Evolutionary conservation across 2,329 filamentous ascomycete species (phyloP).

Genomic region (Karstenula rhodostoma): DNA sequence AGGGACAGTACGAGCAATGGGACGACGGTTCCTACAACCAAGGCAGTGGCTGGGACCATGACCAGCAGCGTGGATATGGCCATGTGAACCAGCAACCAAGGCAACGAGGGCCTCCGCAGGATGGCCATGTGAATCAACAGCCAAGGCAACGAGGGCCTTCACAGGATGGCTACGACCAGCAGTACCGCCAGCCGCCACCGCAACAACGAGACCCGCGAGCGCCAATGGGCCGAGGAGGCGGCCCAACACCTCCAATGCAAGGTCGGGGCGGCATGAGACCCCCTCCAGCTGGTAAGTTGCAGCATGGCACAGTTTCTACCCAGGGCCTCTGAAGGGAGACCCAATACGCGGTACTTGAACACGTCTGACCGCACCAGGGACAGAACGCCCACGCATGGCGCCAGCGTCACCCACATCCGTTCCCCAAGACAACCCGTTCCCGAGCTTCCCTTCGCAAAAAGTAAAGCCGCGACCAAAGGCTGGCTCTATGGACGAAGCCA

Average conservation of each 20-base stretch:
- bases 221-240: slow-evolving; percentile 35
- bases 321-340: too few species aligned
- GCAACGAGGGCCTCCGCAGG: slow-evolving; percentile 25
- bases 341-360: background rate
- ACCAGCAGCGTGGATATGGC: slow-evolving; percentile 34
- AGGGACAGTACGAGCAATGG: slow-evolving; percentile 45
- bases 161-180: slow-evolving; percentile 36
- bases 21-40: slow-evolving; percentile 46
- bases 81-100: slow-evolving; percentile 29
- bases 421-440: slow-evolving; percentile 58
- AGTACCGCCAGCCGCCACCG: slow-evolving; percentile 33
- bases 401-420: slow-evolving; percentile 36
- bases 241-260: slow-evolving; percentile 31
- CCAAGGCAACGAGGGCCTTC: slow-evolving; percentile 19
- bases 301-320: too few species aligned
- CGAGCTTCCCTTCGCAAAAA: slow-evolving; percentile 51
- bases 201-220: slow-evolving; percentile 39
- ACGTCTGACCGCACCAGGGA: slow-evolving; percentile 29
- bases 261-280: slow-evolving; percentile 36
- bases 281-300: slow-evolving; percentile 33
- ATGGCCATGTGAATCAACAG: slow-evolving; percentile 34
- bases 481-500: slow-evolving; percentile 42
- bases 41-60: slow-evolving; percentile 37
- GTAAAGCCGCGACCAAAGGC: slow-evolving; percentile 34
- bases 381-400: slow-evolving; percentile 40